These are phyloP conservation scores for Fusarium buharicum DNA, from an alignment of 2,329 filamentous ascomycete genomes.

Conservation along the genomic window DNA sequence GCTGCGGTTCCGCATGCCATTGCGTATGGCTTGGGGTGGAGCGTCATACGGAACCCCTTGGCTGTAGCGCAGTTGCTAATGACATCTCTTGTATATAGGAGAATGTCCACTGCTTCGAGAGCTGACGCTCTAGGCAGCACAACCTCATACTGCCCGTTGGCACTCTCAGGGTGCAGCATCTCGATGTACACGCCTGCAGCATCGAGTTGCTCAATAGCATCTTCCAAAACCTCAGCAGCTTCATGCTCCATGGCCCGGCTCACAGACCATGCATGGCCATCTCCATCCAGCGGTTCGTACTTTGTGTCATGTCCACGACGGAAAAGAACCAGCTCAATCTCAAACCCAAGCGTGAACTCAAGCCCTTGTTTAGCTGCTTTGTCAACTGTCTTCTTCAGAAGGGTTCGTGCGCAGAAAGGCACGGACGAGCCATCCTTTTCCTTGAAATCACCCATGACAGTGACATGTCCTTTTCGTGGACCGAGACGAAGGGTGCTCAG, in stretches of 20 bases:
- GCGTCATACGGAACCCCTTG: conserved; percentile 72
- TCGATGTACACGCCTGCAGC: conserved; percentile 73
- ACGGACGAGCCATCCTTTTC: conserved; percentile 64
- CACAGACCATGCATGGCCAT: conserved; percentile 77
- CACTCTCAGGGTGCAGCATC: conserved; percentile 79
- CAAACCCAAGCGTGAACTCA: conserved; percentile 77
- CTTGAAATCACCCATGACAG: conserved; percentile 73
- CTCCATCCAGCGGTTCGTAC: conserved; percentile 61
- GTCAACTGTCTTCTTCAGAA: conserved; percentile 66
- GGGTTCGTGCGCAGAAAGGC: conserved; percentile 71
- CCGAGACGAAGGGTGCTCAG: conserved; percentile 69
- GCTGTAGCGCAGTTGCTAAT: conserved; percentile 72
- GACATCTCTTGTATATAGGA: conserved; percentile 76
- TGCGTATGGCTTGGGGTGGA: conserved; percentile 76
- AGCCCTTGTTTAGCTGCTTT: conserved; percentile 64
- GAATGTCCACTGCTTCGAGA: conserved; percentile 74
- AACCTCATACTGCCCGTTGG: conserved; percentile 81
- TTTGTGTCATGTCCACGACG: conserved; percentile 52
- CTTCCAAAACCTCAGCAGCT: conserved; percentile 67
- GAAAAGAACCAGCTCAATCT: conserved; percentile 82
- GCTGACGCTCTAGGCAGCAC: conserved; percentile 72
- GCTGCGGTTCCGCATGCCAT: conserved; percentile 70
- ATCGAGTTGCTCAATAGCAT: conserved; percentile 70
- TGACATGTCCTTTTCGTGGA: conserved; percentile 69
- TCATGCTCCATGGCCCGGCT: conserved; percentile 71